Conservation (phyloP, 2,329 filamentous ascomycete species). For the Coleophoma eucalyptorum region DNA sequence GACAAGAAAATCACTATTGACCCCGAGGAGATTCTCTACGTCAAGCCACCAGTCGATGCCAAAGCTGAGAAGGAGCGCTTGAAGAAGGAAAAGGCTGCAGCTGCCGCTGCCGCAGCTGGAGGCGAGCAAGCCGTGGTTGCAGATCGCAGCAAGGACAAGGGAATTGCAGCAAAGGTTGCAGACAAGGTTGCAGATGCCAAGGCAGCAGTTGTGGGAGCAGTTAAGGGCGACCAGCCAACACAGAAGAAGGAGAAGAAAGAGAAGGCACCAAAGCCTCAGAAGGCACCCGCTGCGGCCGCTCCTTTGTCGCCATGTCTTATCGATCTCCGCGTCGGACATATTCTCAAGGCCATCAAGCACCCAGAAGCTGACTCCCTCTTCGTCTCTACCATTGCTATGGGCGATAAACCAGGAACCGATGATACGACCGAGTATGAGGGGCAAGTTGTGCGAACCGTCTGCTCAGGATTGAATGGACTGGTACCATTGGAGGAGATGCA, state of each 20-base stretch:
- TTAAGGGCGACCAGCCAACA: conserved; percentile 39
- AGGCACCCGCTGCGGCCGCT: conserved; percentile 63
- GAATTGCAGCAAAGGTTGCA: conserved; percentile 44
- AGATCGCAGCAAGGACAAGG: conserved; percentile 56
- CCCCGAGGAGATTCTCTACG: conserved; percentile 74
- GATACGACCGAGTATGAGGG: conserved; percentile 91
- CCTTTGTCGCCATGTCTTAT: conserved; percentile 82
- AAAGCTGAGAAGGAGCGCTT: conserved; percentile 95
- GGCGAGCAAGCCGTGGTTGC: conserved; percentile 46
- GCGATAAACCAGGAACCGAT: conserved; percentile 78
- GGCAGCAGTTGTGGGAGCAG: conserved; percentile 28
- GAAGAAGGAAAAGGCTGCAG: conserved; percentile 89
- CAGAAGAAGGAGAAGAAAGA: conserved; percentile 85
- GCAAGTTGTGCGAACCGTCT: conserved; percentile 89
- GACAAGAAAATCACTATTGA: conserved; percentile 77
- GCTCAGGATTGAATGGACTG: conserved; percentile 92
- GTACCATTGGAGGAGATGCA: conserved; percentile 96
- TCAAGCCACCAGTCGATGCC: conserved; percentile 83
- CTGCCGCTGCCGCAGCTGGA: conserved; percentile 49
- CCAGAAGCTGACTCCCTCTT: conserved; percentile 95
- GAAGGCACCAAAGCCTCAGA: conserved; percentile 74
- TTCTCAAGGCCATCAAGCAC: conserved; percentile 92
- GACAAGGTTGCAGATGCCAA: conserved; percentile 41
- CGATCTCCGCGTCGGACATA: conserved; percentile 94
- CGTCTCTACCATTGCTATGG: conserved; percentile 93